Conservation (phyloP, 1,139 yeast genomes). For the Geotrichum histeridarum region DNA sequence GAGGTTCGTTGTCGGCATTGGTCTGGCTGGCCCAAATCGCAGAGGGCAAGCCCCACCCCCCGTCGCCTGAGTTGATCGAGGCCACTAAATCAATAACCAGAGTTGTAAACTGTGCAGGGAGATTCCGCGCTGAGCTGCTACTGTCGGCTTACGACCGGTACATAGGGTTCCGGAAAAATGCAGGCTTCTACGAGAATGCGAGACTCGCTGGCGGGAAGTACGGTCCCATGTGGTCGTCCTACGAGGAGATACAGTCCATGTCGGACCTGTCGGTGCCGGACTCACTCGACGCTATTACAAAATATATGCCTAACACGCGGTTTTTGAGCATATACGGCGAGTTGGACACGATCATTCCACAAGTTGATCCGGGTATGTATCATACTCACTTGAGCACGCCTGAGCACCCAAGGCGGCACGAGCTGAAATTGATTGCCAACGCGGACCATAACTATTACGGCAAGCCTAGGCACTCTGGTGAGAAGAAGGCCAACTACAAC, state of each 20-base stretch:
- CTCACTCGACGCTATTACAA: slow-evolving; percentile 4
- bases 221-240: slow-evolving; percentile 14
- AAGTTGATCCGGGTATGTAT: slow-evolving; percentile 11
- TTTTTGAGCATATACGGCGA: slow-evolving; percentile 14
- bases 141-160: slow-evolving; percentile 1
- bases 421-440: slow-evolving; percentile 13
- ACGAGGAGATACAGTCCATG: slow-evolving; percentile 12
- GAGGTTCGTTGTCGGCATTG: slow-evolving; percentile 16
- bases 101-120: slow-evolving; percentile 16
- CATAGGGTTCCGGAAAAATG: neutral
- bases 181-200: slow-evolving; percentile 1
- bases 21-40: slow-evolving; percentile 11
- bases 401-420: neutral
- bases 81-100: neutral
- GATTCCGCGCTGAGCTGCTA: slow-evolving; percentile 11
- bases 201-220: slow-evolving; percentile 9
- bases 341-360: slow-evolving; percentile 16
- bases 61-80: neutral
- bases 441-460: slow-evolving; percentile 21
- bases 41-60: neutral
- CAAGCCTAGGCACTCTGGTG: slow-evolving; percentile 12
- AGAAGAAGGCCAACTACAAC: slow-evolving; percentile 18
- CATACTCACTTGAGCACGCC: neutral
- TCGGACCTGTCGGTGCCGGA: slow-evolving; percentile 7
- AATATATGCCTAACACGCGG: neutral